Percentiles rank a stretch among this genome's conserved stretches.
Conservation (phyloP, 768 basidiomycete species). For the Tricholoma sp. region DNA sequence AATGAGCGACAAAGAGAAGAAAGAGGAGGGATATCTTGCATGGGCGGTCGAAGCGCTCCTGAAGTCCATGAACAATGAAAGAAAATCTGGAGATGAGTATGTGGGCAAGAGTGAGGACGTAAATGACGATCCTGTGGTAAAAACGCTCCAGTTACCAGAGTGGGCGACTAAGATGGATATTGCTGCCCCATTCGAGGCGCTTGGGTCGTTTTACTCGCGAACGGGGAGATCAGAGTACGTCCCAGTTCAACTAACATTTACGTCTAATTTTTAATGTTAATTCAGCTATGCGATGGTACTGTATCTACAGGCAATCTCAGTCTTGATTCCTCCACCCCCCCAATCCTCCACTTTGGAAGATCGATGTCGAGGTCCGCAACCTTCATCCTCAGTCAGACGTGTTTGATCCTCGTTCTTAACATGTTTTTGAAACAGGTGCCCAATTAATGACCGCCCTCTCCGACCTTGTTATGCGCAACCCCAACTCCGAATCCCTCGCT, state of each 20-base stretch:
- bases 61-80: slow-evolving; percentile 21
- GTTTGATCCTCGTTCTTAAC: not conserved
- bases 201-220: slow-evolving; percentile 56
- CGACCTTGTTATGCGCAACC: slow-evolving; percentile 34
- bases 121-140: slow-evolving; percentile 30
- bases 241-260: not conserved
- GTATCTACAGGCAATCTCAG: slow-evolving; percentile 59
- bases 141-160: slow-evolving; percentile 50
- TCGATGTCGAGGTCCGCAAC: slow-evolving; percentile 50
- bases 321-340: slow-evolving; percentile 49
- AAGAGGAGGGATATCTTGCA: slow-evolving; percentile 39
- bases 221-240: slow-evolving; percentile 53
- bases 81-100: not conserved
- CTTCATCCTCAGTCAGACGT: not conserved
- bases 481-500: slow-evolving; percentile 16
- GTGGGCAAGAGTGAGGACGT: slow-evolving; percentile 6
- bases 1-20: slow-evolving; percentile 28
- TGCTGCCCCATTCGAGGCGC: slow-evolving; percentile 62
- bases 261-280: slow-evolving; percentile 3
- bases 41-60: slow-evolving; percentile 41
- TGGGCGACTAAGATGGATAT: slow-evolving; percentile 60
- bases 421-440: slow-evolving; percentile 28
- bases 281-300: slow-evolving; percentile 57
- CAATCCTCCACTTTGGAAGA: slow-evolving; percentile 37
- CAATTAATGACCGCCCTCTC: slow-evolving; percentile 44